Evolutionary conservation across 1,284 basidiomycete species (phyloP).

Genomic region (Xerocomus minutiporus): DNA sequence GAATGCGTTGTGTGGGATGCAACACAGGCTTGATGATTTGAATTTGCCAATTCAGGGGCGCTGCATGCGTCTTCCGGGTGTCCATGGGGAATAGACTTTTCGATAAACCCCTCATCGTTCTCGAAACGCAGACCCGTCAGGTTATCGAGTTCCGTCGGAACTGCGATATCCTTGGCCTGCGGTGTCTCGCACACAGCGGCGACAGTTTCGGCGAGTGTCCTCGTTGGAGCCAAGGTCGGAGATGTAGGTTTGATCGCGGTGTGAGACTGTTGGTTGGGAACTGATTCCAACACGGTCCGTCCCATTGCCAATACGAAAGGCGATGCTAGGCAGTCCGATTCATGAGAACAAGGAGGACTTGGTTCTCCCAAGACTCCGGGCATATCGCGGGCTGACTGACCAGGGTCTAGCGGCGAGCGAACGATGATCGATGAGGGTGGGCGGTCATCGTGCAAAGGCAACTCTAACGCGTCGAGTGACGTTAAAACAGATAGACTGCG

Average conservation of each 20-base stretch:
- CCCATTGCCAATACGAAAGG: constrained; percentile 12
- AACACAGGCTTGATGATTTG: constrained; percentile 4
- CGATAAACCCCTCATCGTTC: constrained; percentile 3
- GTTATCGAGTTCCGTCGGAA: constrained; percentile 4
- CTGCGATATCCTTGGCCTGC: neutral
- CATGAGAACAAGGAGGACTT: neutral
- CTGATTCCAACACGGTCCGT: neutral
- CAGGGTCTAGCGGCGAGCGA: constrained; percentile 14
- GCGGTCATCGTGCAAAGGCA: constrained; percentile 8
- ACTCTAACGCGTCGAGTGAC: constrained; percentile 13
- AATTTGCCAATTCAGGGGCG: constrained; percentile 1
- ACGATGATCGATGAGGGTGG: constrained; percentile 24
- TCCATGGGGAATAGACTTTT: neutral
- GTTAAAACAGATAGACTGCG: constrained; percentile 4
- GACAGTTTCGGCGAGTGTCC: neutral
- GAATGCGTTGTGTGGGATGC: constrained; percentile 4
- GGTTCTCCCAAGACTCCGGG: neutral
- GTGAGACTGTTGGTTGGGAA: neutral
- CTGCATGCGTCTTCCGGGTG: neutral
- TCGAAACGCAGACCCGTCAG: constrained; percentile 4
- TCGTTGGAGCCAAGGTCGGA: neutral
- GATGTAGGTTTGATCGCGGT: constrained; percentile 4
- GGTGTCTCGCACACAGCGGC: neutral
- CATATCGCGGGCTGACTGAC: neutral
- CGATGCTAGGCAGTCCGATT: constrained; percentile 13